Evolutionary conservation across 2,329 filamentous ascomycete species (phyloP).

Genomic region (Sporothrix euskadiensis): DNA sequence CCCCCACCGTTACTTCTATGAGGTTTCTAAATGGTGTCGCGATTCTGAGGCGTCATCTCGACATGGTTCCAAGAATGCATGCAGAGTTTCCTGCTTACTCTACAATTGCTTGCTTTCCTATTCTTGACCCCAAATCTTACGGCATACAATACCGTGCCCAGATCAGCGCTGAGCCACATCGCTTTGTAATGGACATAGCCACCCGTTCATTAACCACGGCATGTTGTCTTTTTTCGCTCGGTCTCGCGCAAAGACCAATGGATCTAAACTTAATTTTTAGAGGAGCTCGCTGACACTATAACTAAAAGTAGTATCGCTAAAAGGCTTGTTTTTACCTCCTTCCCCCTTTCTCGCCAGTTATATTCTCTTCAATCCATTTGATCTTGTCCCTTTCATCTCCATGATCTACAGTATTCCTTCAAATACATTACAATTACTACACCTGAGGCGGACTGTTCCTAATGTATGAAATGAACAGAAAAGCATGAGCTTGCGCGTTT

Average conservation of each 20-base stretch:
- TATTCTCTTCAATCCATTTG: background rate
- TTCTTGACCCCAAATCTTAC: background rate
- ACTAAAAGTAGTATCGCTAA: constrained; percentile 3
- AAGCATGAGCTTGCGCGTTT: too few relatives aligned
- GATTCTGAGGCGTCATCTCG: background rate
- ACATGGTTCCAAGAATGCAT: background rate
- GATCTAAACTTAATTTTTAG: background rate
- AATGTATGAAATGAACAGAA: too few relatives aligned
- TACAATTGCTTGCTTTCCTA: background rate
- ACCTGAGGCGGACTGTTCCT: background rate
- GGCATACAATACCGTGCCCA: background rate
- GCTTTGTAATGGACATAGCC: background rate
- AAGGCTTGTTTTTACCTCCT: constrained; percentile 18
- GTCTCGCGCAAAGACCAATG: background rate
- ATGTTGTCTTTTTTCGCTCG: background rate
- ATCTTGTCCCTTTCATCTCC: background rate
- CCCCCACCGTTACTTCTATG: background rate
- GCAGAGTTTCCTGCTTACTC: too few relatives aligned
- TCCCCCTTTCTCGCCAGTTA: background rate
- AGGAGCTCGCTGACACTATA: background rate
- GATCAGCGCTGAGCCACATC: background rate
- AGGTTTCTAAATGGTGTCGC: background rate
- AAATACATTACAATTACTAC: background rate
- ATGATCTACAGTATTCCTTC: background rate
- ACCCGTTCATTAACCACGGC: background rate